These are phyloP conservation scores for Peronospora destructor DNA, from an alignment of 352 stramenopile genomes.

Conservation along the genomic window DNA sequence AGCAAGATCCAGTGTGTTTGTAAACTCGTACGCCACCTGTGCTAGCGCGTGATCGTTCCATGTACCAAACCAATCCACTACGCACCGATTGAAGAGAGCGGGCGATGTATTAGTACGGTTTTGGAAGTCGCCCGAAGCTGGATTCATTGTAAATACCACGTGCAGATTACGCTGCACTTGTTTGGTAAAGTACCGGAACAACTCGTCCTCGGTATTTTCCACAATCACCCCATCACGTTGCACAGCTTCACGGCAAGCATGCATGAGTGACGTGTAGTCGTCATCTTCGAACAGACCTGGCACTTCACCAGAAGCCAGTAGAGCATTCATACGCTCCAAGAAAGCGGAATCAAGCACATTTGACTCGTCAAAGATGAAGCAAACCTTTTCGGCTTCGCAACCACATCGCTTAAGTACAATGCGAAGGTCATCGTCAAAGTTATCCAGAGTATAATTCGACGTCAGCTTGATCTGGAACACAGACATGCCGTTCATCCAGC, in stretches of 20 bases:
- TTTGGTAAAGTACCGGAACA: constrained; percentile 95
- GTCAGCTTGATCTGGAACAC: constrained; percentile 99
- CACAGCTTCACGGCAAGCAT: constrained; percentile 90
- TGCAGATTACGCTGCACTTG: constrained; percentile 99
- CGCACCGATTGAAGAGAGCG: constrained; percentile 99
- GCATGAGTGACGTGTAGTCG: constrained; percentile 96
- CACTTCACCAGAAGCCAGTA: constrained; percentile 98
- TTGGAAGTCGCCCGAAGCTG: constrained; percentile 94
- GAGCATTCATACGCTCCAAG: constrained; percentile 99
- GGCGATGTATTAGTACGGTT: constrained; percentile 97
- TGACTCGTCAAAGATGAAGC: constrained; percentile 99
- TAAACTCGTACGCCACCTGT: constrained; percentile 98
- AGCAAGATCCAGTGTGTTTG: constrained; percentile 91
- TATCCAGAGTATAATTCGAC: constrained; percentile 96
- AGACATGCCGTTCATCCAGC: constrained; percentile 99
- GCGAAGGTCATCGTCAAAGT: constrained; percentile 99
- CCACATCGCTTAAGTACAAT: constrained; percentile 95
- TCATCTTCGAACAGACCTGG: constrained; percentile 99
- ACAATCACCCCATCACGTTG: constrained; percentile 87
- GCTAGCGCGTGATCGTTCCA: constrained; percentile 97
- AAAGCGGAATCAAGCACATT: constrained; percentile 98
- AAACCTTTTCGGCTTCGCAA: constrained; percentile 98
- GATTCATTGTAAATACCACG: constrained; percentile 99
- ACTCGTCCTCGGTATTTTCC: constrained; percentile 91
- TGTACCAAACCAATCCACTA: constrained; percentile 99